Evolutionary conservation across 805 yeast genomes (phyloP), one percentile per base, ranked within the genome.

Genomic region (Saccharomycopsis sp.): DNA sequence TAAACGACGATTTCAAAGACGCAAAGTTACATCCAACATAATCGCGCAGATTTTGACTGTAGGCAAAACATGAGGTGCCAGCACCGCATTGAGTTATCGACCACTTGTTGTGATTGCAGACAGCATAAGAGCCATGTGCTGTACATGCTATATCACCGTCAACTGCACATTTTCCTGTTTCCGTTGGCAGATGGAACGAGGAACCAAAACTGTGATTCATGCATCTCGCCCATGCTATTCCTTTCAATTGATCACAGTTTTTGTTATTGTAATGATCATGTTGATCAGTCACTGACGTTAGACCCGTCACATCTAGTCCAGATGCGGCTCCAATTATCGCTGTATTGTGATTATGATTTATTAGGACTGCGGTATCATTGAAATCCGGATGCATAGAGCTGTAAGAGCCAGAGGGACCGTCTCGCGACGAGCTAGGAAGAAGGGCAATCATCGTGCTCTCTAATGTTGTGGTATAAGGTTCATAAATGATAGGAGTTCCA

Each of bases 31-130:
- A 83, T 29, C 80, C 79, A 48, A 77, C 69, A 54, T 70, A 71
- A 51, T 79, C 83, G 4, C 8, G 29, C n/a, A 40, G 48, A 40
- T 60, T 63, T 41, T 66, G 65, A 34, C 69, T 73, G 63, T 72
- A 79, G 23, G 88, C 86, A 62, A 72, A 77, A 69, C 90, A 84
- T 1, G 81, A 73, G 2, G 89, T 83, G 51, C 86, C 85, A 1
- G 78, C 71, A n/a, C 86, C 79, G 71, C 90, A 84, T 46, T 69
- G 74, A 65, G 76, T 74, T 18, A 64, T 66, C 14, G 80, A 85
- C 89, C 89, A 85, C 23, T 68, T 58, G 46, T 84, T 83, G 65
- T 71, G 73, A 64, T 79, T 75, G 70, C 89, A 84, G 51, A 82
- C 71, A 16, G 87, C 83, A 62, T 78, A 75, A 18, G 71, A 58